Conservation (phyloP, 768 basidiomycete genomes). For the Leccinum barrowsii region DNA sequence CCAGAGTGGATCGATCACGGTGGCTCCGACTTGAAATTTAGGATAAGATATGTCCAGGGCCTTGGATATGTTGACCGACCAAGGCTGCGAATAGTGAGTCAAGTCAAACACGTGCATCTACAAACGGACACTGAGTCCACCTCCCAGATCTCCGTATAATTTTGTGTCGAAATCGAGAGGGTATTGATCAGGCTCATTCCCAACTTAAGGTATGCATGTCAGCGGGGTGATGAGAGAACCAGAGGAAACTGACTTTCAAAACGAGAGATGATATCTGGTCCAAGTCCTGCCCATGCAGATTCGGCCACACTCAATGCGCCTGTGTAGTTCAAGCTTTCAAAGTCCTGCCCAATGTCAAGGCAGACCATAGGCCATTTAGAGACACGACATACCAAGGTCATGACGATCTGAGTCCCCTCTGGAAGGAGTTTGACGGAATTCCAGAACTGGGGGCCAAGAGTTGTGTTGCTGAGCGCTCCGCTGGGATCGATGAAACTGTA, state of each 20-base stretch:
- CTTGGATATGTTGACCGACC: conserved; percentile 47
- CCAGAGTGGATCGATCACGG: conserved; percentile 50
- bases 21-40: conserved; percentile 46
- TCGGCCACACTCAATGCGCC: conserved; percentile 43
- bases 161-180: conserved; percentile 27
- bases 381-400: conserved; percentile 38
- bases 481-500: conserved; percentile 42
- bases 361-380: not conserved
- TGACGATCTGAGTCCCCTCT: conserved; percentile 43
- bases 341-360: conserved; percentile 32
- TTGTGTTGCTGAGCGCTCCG: conserved; percentile 47
- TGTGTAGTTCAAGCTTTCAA: conserved; percentile 41
- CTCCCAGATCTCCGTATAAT: conserved; percentile 44
- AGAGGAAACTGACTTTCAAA: conserved; percentile 39
- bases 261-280: conserved; percentile 33
- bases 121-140: conserved; percentile 25
- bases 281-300: conserved; percentile 39
- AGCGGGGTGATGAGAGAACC: not conserved
- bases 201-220: conserved; percentile 31
- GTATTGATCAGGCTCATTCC: conserved; percentile 56
- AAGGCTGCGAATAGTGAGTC: conserved; percentile 31
- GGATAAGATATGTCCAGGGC: conserved; percentile 37
- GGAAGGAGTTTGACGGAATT: conserved; percentile 42
- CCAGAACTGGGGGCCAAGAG: conserved; percentile 50
- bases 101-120: not conserved